These are phyloP conservation scores for Leccinum huronense DNA, from an alignment of 1,284 basidiomycete species.

Conservation along the genomic window DNA sequence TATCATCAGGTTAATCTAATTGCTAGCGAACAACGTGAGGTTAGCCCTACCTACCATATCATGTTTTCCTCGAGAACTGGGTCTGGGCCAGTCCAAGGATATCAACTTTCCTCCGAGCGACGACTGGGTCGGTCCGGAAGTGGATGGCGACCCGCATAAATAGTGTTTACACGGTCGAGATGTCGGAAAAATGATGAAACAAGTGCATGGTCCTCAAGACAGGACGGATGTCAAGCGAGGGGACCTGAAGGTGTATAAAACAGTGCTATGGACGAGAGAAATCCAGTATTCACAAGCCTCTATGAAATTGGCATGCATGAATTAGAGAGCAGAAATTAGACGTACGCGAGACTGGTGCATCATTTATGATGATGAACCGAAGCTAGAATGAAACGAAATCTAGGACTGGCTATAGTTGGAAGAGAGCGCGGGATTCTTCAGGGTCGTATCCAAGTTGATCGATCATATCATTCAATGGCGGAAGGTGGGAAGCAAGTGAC, in stretches of 20 bases:
- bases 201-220: slow-evolving; percentile 42
- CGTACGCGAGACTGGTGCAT: slow-evolving; percentile 25
- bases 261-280: slow-evolving; percentile 31
- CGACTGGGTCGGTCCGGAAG: slow-evolving; percentile 25
- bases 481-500: slow-evolving; percentile 39
- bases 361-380: slow-evolving; percentile 30
- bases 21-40: background rate
- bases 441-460: slow-evolving; percentile 52
- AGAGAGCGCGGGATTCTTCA: slow-evolving; percentile 32
- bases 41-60: slow-evolving; percentile 67
- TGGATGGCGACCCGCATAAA: slow-evolving; percentile 37
- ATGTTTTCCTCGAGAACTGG: slow-evolving; percentile 54
- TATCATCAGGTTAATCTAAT: slow-evolving; percentile 10
- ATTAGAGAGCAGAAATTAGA: slow-evolving; percentile 39
- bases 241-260: slow-evolving; percentile 35
- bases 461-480: slow-evolving; percentile 38
- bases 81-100: slow-evolving; percentile 38
- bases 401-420: slow-evolving; percentile 24
- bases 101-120: slow-evolving; percentile 30
- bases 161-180: slow-evolving; percentile 36
- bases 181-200: slow-evolving; percentile 32
- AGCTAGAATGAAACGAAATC: slow-evolving; percentile 25
- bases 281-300: slow-evolving; percentile 39
- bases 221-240: slow-evolving; percentile 59
- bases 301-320: slow-evolving; percentile 33